These are phyloP conservation scores for Oropetium thomaeum DNA, from an alignment of 176 grass and related monocot genomes.

Conservation along the genomic window DNA sequence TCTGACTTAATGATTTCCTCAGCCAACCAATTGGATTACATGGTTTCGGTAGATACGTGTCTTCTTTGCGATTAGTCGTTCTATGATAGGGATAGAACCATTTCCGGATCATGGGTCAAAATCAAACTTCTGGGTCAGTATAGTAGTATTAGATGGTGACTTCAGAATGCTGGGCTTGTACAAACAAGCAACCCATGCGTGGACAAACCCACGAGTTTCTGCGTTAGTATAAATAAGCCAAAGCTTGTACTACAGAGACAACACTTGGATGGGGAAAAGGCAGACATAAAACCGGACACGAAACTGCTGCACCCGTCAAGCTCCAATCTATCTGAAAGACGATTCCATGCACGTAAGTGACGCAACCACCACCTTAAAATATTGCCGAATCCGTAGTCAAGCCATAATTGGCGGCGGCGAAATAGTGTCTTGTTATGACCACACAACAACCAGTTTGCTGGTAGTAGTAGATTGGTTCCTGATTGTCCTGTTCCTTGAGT, in stretches of 20 bases:
- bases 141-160: neutral
- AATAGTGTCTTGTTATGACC: neutral
- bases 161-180: neutral
- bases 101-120: neutral
- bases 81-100: neutral
- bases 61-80: neutral
- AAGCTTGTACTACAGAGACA: neutral
- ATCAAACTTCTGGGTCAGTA: neutral
- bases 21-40: neutral
- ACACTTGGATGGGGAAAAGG: neutral
- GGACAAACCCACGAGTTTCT: neutral
- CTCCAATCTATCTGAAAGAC: neutral
- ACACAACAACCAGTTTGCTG: neutral
- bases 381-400: neutral
- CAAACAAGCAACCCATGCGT: neutral
- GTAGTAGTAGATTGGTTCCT: neutral
- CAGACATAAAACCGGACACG: neutral
- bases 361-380: neutral
- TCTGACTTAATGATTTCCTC: neutral
- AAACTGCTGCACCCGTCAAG: neutral
- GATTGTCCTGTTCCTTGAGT: neutral
- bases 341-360: neutral
- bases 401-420: neutral
- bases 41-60: neutral
- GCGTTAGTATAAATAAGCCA: neutral